Conservation (phyloP, 179 eudicot species). For the Sideroxylon spinosum region DNA sequence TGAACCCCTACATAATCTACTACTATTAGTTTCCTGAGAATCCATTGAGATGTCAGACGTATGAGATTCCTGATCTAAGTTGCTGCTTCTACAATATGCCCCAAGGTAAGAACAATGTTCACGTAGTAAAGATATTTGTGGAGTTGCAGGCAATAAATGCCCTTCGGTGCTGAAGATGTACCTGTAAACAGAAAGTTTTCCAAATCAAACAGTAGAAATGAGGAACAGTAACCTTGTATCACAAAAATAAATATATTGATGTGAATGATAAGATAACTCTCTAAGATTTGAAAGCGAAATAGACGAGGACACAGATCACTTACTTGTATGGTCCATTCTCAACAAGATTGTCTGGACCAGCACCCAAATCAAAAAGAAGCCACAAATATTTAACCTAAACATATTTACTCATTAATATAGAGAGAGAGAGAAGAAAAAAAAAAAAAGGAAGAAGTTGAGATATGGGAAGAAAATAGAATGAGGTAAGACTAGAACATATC, state of each 20-base stretch:
- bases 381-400: slow-evolving; percentile 88
- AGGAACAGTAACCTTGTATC: background rate
- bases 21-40: slow-evolving; percentile 41
- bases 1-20: slow-evolving; percentile 33
- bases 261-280: background rate
- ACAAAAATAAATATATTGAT: background rate
- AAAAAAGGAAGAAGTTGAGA: background rate
- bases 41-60: slow-evolving; percentile 31
- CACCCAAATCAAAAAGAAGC: slow-evolving; percentile 97
- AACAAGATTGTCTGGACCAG: slow-evolving; percentile 89
- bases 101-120: slow-evolving; percentile 88
- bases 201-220: background rate
- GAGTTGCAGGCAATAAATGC: slow-evolving; percentile 84
- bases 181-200: slow-evolving; percentile 34
- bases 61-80: slow-evolving; percentile 35
- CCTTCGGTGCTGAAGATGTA: slow-evolving; percentile 97
- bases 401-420: slow-evolving; percentile 8
- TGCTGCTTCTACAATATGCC: slow-evolving; percentile 61
- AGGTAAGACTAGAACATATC: background rate
- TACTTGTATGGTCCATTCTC: slow-evolving; percentile 97
- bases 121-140: slow-evolving; percentile 70
- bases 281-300: background rate
- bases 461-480: background rate
- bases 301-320: slow-evolving; percentile 21
- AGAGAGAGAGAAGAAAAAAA: background rate